A percentile compares a stretch with the other conserved stretches of the same genome.
These are phyloP conservation scores for Iris pallida DNA, from an alignment of 116 monocot species.

Conservation along the genomic window DNA sequence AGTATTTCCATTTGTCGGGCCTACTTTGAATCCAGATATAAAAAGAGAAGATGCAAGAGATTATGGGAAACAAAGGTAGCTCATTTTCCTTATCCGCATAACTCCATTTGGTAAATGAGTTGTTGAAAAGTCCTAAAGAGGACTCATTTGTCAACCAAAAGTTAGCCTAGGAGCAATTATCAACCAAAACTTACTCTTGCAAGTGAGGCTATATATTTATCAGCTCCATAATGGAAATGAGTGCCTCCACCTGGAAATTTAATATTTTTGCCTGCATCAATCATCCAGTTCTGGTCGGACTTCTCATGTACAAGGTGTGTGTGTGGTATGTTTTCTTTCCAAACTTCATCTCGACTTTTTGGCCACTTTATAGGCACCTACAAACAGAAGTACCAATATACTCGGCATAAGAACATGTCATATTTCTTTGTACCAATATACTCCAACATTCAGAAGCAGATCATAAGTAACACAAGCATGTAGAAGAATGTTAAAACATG, in stretches of 20 bases:
- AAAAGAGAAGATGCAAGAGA: too few relatives aligned
- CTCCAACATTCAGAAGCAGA: too few relatives aligned
- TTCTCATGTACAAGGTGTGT: slow-evolving; percentile 50
- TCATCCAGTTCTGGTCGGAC: slow-evolving; percentile 53
- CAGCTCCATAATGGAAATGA: slow-evolving; percentile 52
- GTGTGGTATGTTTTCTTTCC: slow-evolving; percentile 48
- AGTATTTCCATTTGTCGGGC: neutral
- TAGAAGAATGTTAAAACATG: too few relatives aligned
- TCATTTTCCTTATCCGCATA: too few relatives aligned
- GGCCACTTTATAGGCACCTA: slow-evolving; percentile 54
- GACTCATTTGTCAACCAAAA: too few relatives aligned
- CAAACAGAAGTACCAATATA: neutral
- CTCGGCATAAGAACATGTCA: neutral
- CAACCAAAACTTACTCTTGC: slow-evolving; percentile 28
- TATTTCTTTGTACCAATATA: too few relatives aligned
- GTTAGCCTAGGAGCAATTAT: neutral
- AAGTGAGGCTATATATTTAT: slow-evolving; percentile 42
- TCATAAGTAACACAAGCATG: too few relatives aligned
- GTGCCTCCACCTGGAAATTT: slow-evolving; percentile 50
- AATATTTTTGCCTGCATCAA: slow-evolving; percentile 43
- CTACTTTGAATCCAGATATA: too few relatives aligned
- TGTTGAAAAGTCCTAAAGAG: too few relatives aligned
- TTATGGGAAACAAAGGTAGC: too few relatives aligned
- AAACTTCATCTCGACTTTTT: slow-evolving; percentile 46
- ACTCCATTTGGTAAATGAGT: too few relatives aligned